Conservation (phyloP, 768 basidiomycete species). For the Boletus pseudopeckii region DNA sequence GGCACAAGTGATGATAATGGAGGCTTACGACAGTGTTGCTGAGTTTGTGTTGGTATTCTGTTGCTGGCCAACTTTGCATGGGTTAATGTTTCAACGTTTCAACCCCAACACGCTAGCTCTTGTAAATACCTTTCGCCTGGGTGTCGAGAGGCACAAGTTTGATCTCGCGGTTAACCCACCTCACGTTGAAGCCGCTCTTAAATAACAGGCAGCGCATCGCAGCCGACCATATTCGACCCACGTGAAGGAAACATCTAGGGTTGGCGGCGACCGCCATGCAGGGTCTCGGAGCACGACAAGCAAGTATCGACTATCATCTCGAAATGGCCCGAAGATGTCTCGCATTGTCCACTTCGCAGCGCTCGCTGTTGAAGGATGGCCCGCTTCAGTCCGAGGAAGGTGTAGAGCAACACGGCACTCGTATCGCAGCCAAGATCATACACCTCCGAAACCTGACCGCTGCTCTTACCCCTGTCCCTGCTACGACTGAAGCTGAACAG, state of each 20-base stretch:
- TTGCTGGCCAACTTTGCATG: not conserved
- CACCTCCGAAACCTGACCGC: constrained; percentile 21
- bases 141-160: not conserved
- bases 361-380: not conserved
- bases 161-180: not conserved
- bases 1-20: not conserved
- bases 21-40: too few relatives aligned
- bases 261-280: not conserved
- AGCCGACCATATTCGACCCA: not conserved
- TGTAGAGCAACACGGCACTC: constrained; percentile 6
- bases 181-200: not conserved
- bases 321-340: constrained; percentile 17
- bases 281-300: constrained; percentile 12
- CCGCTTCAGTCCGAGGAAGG: not conserved
- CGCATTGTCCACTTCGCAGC: constrained; percentile 1
- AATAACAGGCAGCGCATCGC: not conserved
- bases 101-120: not conserved
- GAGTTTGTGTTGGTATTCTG: not conserved
- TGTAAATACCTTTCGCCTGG: not conserved
- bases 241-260: not conserved
- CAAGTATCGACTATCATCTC: constrained; percentile 20
- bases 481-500: constrained; percentile 18
- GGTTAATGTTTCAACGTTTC: not conserved
- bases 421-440: constrained; percentile 21
- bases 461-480: constrained; percentile 21